Percentiles rank a stretch among this genome's conserved stretches.
These are phyloP conservation scores for Paraglomus brasilianum DNA, from an alignment of 192 early-diverging fungal species.

Conservation along the genomic window DNA sequence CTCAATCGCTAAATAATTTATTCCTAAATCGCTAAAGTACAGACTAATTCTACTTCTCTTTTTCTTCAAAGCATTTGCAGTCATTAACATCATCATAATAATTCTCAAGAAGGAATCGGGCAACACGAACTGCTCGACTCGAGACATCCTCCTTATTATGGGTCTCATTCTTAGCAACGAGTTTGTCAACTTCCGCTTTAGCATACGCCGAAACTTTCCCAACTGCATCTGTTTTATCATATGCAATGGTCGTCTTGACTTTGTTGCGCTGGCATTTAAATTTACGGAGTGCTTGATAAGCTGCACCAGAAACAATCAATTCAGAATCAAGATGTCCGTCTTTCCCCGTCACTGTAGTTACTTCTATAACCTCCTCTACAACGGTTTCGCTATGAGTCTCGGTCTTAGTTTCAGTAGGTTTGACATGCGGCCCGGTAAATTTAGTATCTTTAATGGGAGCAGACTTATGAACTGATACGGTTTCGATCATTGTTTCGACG, in stretches of 20 bases:
- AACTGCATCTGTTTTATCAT: not conserved
- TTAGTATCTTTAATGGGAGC: too few species aligned
- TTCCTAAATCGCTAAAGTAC: too few species aligned
- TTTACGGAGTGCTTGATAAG: not conserved
- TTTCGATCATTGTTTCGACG: too few species aligned
- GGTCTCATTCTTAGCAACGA: constrained; percentile 5
- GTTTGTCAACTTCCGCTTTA: constrained; percentile 11
- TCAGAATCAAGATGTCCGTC: not conserved
- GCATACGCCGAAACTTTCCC: not conserved
- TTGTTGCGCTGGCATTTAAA: not conserved
- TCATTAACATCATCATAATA: not conserved
- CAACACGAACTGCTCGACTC: not conserved
- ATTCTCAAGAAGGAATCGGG: constrained; percentile 5
- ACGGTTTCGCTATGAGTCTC: too few species aligned
- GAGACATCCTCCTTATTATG: constrained; percentile 23
- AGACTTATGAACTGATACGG: too few species aligned
- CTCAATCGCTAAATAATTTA: too few species aligned
- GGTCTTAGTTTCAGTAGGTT: too few species aligned
- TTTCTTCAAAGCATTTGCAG: too few species aligned
- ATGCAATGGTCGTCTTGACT: not conserved
- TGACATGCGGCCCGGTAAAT: too few species aligned
- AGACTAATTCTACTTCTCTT: too few species aligned
- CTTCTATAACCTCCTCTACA: not conserved
- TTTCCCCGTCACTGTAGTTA: not conserved
- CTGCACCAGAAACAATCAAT: constrained; percentile 16